A percentile compares a stretch with the other conserved stretches of the same genome.
These are phyloP conservation scores for Cyberlindnera mrakii DNA, from an alignment of 805 yeast genomes.

Conservation along the genomic window DNA sequence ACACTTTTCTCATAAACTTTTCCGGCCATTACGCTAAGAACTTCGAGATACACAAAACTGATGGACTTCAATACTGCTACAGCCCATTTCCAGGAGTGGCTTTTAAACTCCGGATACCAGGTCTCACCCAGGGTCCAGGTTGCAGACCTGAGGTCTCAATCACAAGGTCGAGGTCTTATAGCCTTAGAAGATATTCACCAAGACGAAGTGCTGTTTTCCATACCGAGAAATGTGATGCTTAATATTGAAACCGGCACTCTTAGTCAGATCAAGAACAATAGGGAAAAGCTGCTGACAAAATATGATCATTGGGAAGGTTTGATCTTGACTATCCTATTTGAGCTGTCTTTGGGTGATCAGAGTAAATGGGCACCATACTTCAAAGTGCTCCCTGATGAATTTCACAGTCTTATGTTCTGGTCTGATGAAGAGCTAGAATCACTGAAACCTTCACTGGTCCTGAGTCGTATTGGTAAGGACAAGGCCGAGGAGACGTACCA, in stretches of 20 bases:
- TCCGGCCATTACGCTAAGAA: too few species aligned
- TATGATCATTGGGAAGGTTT: slow-evolving; percentile 75
- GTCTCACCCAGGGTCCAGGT: slow-evolving; percentile 55
- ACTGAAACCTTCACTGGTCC: slow-evolving; percentile 65
- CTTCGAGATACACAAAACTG: too few species aligned
- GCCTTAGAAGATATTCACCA: slow-evolving; percentile 54
- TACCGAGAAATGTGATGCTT: slow-evolving; percentile 56
- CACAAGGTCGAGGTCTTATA: slow-evolving; percentile 75
- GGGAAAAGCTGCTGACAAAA: slow-evolving; percentile 30
- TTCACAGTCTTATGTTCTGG: slow-evolving; percentile 82
- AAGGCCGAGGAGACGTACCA: slow-evolving; percentile 58
- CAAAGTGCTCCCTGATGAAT: slow-evolving; percentile 56
- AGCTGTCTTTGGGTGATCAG: slow-evolving; percentile 36
- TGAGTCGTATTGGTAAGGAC: slow-evolving; percentile 64
- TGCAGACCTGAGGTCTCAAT: slow-evolving; percentile 47
- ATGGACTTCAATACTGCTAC: slow-evolving; percentile 29
- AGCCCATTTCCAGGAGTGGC: slow-evolving; percentile 38
- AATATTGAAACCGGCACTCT: slow-evolving; percentile 55
- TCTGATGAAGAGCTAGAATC: slow-evolving; percentile 44
- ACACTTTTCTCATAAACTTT: too few species aligned
- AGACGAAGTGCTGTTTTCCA: slow-evolving; percentile 61
- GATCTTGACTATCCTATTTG: slow-evolving; percentile 62
- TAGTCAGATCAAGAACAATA: slow-evolving; percentile 26
- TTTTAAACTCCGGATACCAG: slow-evolving; percentile 32
- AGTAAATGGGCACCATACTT: slow-evolving; percentile 71